Conservation (phyloP, 768 basidiomycete species). For the Hypsizygus marmoreus region DNA sequence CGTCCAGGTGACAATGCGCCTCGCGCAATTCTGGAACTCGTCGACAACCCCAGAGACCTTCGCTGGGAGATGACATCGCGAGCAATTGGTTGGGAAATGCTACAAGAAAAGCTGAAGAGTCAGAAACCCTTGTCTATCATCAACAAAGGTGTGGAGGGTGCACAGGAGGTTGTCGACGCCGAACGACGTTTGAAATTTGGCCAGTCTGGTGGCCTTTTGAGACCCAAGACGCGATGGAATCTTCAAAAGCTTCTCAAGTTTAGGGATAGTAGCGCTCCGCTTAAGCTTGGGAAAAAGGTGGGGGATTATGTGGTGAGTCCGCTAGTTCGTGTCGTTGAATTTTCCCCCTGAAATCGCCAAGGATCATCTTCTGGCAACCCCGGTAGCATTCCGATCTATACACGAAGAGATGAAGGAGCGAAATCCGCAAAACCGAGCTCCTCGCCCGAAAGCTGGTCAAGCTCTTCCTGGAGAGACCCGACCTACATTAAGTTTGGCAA, state of each 20-base stretch:
- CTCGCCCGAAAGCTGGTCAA: conserved; percentile 52
- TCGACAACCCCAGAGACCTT: conserved; percentile 90
- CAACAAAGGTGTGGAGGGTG: conserved; percentile 48
- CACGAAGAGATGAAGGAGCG: conserved; percentile 46
- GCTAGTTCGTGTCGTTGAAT: neutral
- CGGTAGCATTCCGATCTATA: conserved; percentile 50
- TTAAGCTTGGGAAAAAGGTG: conserved; percentile 56
- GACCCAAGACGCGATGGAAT: conserved; percentile 73
- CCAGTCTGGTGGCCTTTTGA: conserved; percentile 45
- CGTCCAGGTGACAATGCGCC: conserved; percentile 93
- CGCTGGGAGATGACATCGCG: conserved; percentile 88
- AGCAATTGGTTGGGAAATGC: conserved; percentile 82
- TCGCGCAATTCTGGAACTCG: conserved; percentile 88
- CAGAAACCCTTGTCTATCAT: conserved; percentile 48
- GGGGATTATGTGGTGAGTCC: conserved; percentile 65
- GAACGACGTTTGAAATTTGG: conserved; percentile 44
- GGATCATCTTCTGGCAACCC: conserved; percentile 71
- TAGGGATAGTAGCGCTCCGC: conserved; percentile 46
- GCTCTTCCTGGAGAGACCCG: conserved; percentile 59
- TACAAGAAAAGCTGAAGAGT: conserved; percentile 54
- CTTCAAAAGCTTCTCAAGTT: conserved; percentile 73
- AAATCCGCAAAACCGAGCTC: conserved; percentile 27
- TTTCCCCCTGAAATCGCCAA: conserved; percentile 27
- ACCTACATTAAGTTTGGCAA: conserved; percentile 54
- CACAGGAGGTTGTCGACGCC: conserved; percentile 46